Evolutionary conservation across 2,329 filamentous ascomycete genomes (phyloP).

Genomic region (Aureobasidium lini): DNA sequence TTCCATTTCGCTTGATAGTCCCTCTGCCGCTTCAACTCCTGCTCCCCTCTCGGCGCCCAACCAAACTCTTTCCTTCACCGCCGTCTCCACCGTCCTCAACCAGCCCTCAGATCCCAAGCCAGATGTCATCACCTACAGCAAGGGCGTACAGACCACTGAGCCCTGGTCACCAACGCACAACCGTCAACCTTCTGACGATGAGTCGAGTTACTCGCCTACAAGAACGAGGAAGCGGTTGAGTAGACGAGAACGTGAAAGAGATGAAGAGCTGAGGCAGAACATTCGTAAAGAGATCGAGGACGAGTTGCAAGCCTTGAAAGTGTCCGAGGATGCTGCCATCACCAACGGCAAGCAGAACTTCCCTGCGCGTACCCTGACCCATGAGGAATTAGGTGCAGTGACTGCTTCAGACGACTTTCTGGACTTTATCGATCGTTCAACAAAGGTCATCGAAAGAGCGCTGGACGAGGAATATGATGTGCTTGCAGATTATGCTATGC

Average conservation of each 20-base stretch:
- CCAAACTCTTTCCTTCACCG: slow-evolving; percentile 66
- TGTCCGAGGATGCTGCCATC: slow-evolving; percentile 37
- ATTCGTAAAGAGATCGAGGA: slow-evolving; percentile 87
- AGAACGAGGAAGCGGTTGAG: slow-evolving; percentile 65
- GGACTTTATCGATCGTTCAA: slow-evolving; percentile 90
- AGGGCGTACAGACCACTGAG: slow-evolving; percentile 85
- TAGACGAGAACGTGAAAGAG: slow-evolving; percentile 69
- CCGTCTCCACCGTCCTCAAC: slow-evolving; percentile 72
- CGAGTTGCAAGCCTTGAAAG: slow-evolving; percentile 67
- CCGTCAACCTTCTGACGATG: slow-evolving; percentile 53
- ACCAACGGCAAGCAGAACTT: slow-evolving; percentile 48
- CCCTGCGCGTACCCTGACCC: slow-evolving; percentile 69
- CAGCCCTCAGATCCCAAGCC: slow-evolving; percentile 61
- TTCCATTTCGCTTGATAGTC: slow-evolving; percentile 45
- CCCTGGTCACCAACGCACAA: slow-evolving; percentile 55
- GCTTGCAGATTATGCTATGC: slow-evolving; percentile 84
- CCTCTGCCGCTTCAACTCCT: slow-evolving; percentile 55
- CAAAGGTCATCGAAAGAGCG: slow-evolving; percentile 93
- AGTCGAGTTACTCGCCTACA: slow-evolving; percentile 46
- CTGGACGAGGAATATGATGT: slow-evolving; percentile 96
- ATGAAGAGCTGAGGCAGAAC: slow-evolving; percentile 81
- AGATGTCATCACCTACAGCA: slow-evolving; percentile 94
- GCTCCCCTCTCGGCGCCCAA: slow-evolving; percentile 31
- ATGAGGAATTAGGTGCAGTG: slow-evolving; percentile 83
- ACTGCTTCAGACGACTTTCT: slow-evolving; percentile 89